A percentile compares a stretch with the other conserved stretches of the same genome.
Conservation (phyloP, 1,139 yeast species). For the Suhomyces wounanorum region DNA sequence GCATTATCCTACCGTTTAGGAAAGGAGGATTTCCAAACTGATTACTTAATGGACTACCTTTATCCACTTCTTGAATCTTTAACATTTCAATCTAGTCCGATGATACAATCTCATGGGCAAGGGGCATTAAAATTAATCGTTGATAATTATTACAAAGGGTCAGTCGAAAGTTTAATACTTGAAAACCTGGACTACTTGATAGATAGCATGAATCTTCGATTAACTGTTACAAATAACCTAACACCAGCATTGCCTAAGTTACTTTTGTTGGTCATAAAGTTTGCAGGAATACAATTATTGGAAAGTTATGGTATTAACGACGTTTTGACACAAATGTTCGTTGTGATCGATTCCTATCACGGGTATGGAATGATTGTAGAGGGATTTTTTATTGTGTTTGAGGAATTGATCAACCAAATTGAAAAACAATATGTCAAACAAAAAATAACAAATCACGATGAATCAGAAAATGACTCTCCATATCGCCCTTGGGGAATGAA, state of each 20-base stretch:
- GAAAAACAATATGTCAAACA: constrained; percentile 34
- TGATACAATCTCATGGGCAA: constrained; percentile 35
- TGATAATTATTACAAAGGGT: constrained; percentile 54
- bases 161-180: constrained; percentile 54
- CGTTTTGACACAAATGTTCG: constrained; percentile 70
- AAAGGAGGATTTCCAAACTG: constrained; percentile 32
- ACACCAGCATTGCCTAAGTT: constrained; percentile 76
- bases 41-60: constrained; percentile 35
- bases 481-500: constrained; percentile 61
- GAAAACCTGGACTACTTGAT: constrained; percentile 80
- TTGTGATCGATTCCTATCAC: constrained; percentile 78
- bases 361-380: constrained; percentile 73
- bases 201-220: constrained; percentile 68
- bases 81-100: constrained; percentile 30
- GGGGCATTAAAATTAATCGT: constrained; percentile 43
- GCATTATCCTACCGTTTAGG: constrained; percentile 25
- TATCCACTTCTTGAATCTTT: constrained; percentile 39
- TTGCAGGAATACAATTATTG: constrained; percentile 69
- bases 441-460: constrained; percentile 11
- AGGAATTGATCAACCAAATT: constrained; percentile 61
- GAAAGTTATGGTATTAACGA: constrained; percentile 63
- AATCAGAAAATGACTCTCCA: constrained; percentile 23
- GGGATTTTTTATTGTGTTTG: constrained; percentile 74
- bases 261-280: constrained; percentile 61
- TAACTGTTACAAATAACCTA: constrained; percentile 63